Conservation (phyloP, 78 protist genomes). For the Protostelium mycophagum region DNA sequence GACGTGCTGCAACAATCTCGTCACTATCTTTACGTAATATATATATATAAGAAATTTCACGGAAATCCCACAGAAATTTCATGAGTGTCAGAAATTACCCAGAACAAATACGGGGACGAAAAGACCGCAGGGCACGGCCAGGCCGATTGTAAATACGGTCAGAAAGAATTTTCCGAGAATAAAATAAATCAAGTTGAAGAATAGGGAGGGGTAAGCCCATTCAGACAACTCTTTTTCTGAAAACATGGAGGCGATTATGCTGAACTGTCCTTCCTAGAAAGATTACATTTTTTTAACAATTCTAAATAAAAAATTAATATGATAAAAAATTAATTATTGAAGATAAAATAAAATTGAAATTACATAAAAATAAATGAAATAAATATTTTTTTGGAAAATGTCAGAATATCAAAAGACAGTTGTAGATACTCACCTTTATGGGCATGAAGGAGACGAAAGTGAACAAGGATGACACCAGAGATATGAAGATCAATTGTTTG, state of each 20-base stretch:
- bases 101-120: conserved; percentile 63
- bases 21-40: no score
- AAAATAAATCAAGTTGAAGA: not conserved
- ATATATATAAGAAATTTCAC: no score
- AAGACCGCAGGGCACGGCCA: conserved; percentile 72
- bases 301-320: no score
- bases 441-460: not conserved
- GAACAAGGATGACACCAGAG: not conserved
- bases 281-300: no score
- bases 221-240: not conserved
- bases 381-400: no score
- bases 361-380: no score
- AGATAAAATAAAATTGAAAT: no score
- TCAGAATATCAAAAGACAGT: no score
- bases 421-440: not conserved
- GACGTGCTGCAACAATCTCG: not conserved
- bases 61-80: no score
- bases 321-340: no score
- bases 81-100: conserved; percentile 6
- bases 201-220: not conserved
- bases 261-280: not conserved
- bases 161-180: conserved; percentile 32
- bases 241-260: not conserved
- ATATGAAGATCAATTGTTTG: not conserved
- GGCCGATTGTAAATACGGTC: conserved; percentile 36